These are phyloP conservation scores for Beta lomatogona DNA, from an alignment of 179 eudicot genomes.

Conservation along the genomic window DNA sequence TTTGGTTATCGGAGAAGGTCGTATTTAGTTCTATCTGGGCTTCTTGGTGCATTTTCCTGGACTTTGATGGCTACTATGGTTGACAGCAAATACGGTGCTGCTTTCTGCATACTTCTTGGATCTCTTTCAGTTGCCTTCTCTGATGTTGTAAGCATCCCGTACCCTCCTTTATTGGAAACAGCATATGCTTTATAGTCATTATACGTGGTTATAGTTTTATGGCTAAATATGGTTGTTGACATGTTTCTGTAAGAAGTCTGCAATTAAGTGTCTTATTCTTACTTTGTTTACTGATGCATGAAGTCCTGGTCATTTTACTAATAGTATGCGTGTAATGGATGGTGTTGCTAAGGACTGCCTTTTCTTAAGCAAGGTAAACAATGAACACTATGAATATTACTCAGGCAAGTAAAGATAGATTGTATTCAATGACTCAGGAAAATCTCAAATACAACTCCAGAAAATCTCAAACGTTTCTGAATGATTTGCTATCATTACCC, in stretches of 20 bases:
- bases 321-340: background rate
- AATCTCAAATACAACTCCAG: too few relatives aligned
- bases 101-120: slow-evolving; percentile 88
- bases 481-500: too few relatives aligned
- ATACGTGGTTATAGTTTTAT: background rate
- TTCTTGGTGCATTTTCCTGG: slow-evolving; percentile 98
- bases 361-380: too few relatives aligned
- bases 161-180: background rate
- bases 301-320: background rate
- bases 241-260: background rate
- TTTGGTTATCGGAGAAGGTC: slow-evolving; percentile 99
- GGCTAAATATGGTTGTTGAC: background rate
- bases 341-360: too few relatives aligned
- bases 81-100: slow-evolving; percentile 87
- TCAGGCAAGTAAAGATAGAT: too few relatives aligned
- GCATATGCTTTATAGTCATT: background rate
- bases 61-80: slow-evolving; percentile 91
- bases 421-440: too few relatives aligned
- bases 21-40: slow-evolving; percentile 88
- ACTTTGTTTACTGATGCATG: background rate
- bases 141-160: slow-evolving; percentile 80
- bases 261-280: background rate
- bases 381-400: too few relatives aligned
- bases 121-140: slow-evolving; percentile 99
- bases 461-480: too few relatives aligned